Evolutionary conservation across 768 basidiomycete genomes (phyloP), one percentile per base, ranked within the genome.

Genomic region (Leccinum subgranulosum): DNA sequence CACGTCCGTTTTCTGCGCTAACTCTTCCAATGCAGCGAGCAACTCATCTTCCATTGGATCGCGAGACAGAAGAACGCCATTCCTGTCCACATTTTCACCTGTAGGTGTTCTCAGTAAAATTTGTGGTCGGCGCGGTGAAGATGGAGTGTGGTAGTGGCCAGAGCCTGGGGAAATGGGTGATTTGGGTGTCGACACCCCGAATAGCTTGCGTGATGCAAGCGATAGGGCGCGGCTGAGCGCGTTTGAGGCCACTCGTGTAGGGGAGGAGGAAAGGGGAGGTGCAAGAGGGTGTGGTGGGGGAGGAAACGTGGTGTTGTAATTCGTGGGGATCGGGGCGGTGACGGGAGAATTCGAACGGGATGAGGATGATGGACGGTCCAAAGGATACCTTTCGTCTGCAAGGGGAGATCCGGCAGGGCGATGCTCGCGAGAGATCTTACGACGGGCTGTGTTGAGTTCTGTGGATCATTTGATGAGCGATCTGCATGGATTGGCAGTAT

Each of bases 1-100:
- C 53, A 95, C 94, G 59, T 91, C 87, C 33, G 96, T 96, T 81
- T 98, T 99, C 79, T 97, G 92, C 33, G 95, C 96, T 3, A 95
- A 76, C 61, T 95, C 90, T 68, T 98, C 96, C 45, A 98, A 76
- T 19, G 75, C 72, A 3, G 79, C 83, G n/a, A 97, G 75, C n/a
- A 97, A 72, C 58, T 85, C 84, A 59, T 96, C 92, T 64, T 97
- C 94, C 63, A 89, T 75, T 1, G 87, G 87, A 64, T 90, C 87
- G 19, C 81, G 72, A 59, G 78, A 76, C 6, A n/a, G 23, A 7
- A 55, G 54, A 4, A 41, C 17, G 1, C 60, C 67, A 46, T 64
- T 41, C 36, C 59, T 66, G 47, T 51, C 57, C 6, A 68, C 79
- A 6, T 73, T 75, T 50, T 78, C 81, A 51, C 76, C 59, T 3